These are phyloP conservation scores for Trichophyton mentagrophytes DNA, from an alignment of 2,329 filamentous ascomycete species.

Conservation along the genomic window DNA sequence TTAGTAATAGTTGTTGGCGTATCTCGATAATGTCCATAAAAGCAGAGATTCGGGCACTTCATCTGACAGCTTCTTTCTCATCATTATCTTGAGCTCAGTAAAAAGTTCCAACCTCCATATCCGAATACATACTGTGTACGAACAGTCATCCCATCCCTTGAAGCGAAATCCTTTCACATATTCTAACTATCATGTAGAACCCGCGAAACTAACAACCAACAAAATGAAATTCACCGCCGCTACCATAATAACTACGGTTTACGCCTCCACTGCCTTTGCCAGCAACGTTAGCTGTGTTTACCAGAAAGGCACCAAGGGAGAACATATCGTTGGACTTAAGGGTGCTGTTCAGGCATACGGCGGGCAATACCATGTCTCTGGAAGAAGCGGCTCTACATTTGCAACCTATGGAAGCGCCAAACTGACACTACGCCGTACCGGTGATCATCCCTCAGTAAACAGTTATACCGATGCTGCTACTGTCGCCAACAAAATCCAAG, in stretches of 20 bases:
- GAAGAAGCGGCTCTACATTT: slow-evolving; percentile 4
- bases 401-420: slow-evolving; percentile 8
- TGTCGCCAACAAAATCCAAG: slow-evolving; percentile 9
- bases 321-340: slow-evolving; percentile 10
- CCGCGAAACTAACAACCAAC: background rate
- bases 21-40: background rate
- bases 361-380: slow-evolving; percentile 8
- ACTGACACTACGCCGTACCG: slow-evolving; percentile 7
- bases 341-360: slow-evolving; percentile 6
- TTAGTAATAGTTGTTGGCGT: background rate
- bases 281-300: slow-evolving; percentile 7
- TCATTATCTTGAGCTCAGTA: background rate
- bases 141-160: background rate
- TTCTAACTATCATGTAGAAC: background rate
- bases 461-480: slow-evolving; percentile 6
- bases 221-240: slow-evolving; percentile 8
- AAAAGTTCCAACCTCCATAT: background rate
- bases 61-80: background rate
- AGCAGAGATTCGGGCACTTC: background rate
- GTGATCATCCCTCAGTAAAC: background rate
- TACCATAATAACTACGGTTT: slow-evolving; percentile 2
- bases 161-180: background rate
- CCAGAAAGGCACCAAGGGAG: slow-evolving; percentile 4
- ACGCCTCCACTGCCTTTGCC: slow-evolving; percentile 6
- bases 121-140: background rate